These are phyloP conservation scores for Candida sp. DNA, from an alignment of 1,139 yeast species.

Conservation along the genomic window DNA sequence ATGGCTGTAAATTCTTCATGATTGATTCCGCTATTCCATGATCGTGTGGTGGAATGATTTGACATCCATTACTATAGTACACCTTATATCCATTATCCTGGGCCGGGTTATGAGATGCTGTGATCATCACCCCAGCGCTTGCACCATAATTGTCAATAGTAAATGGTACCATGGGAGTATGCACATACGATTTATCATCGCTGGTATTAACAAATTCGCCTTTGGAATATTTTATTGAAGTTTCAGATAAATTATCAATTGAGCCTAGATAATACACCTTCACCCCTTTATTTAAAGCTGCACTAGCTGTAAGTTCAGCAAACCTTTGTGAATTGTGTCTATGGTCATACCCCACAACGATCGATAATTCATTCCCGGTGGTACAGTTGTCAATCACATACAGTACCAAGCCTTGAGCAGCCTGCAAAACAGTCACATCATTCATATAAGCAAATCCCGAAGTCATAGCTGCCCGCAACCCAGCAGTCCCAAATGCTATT, in stretches of 20 bases:
- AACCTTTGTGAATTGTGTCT: constrained; percentile 75
- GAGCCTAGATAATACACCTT: constrained; percentile 64
- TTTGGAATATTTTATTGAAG: constrained; percentile 16
- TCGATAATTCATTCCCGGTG: constrained; percentile 18
- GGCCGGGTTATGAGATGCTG: constrained; percentile 97
- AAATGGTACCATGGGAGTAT: constrained; percentile 93
- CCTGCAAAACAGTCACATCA: constrained; percentile 84
- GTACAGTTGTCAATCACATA: constrained; percentile 37
- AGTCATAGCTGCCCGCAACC: constrained; percentile 81
- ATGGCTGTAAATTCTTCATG: constrained; percentile 57
- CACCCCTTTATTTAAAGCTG: constrained; percentile 66
- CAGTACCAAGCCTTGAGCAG: constrained; percentile 84
- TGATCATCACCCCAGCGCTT: constrained; percentile 88
- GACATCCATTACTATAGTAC: constrained; percentile 92
- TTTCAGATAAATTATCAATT: constrained; percentile 24
- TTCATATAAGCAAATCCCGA: constrained; percentile 92
- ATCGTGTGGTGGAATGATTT: constrained; percentile 93
- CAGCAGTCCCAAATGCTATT: constrained; percentile 92
- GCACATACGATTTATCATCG: constrained; percentile 41
- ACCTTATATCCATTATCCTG: constrained; percentile 94
- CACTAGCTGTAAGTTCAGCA: constrained; percentile 77
- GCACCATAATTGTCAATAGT: constrained; percentile 64
- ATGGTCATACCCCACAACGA: constrained; percentile 92
- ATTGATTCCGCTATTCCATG: constrained; percentile 65
- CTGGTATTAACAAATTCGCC: constrained; percentile 5